Evolutionary conservation across 306 rosid species (phyloP), one percentile per base, ranked within the genome.

Genomic region (Prinsepia uniflora): DNA sequence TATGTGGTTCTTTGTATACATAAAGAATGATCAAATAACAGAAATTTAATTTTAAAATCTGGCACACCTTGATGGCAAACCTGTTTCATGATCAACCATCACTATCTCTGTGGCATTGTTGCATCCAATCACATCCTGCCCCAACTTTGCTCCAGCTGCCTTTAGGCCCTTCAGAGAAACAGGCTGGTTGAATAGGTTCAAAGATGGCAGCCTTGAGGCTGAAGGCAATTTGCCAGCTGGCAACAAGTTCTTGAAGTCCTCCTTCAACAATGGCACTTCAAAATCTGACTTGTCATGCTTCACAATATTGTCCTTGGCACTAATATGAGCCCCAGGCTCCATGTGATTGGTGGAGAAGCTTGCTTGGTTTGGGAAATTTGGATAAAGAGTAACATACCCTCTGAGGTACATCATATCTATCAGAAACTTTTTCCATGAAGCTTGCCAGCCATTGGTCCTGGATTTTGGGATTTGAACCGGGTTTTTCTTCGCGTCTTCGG

Each of bases 311-410:
- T 89, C 92, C 14, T 84, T 89, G 18, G 99, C 97, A 74, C 97
- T 89, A 42, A 94, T 91, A 68, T 94, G 99, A 66, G 99, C 99
- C 30, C 99, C 99, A 4, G 97, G 99, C 60, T 94, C 99, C 99
- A 91, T 91, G 77, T 94, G 99, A 58, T 94, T 94, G 15, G 99
- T 91, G 14, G 97, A 91, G 74, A 94, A 87, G 89, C 99, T 94
- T 6, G 95, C 87, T 44, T 94, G 97, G 70, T 82, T 81, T 18
- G 97, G 97, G 76, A 94, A 94, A 70, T 94, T 94, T 11, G 99
- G 99, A 71, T 94, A 94, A 2, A 94, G 91, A 67, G 87, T 89
- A 1, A 94, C 97, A 67, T 94, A 94, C 5, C 99, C 97, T 87
- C 99, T 86, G 2, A 94, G 78, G 75, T 94, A 94, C 99, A 94